Evolutionary conservation across 805 yeast genomes (phyloP).

Genomic region (Candida krabiensis): DNA sequence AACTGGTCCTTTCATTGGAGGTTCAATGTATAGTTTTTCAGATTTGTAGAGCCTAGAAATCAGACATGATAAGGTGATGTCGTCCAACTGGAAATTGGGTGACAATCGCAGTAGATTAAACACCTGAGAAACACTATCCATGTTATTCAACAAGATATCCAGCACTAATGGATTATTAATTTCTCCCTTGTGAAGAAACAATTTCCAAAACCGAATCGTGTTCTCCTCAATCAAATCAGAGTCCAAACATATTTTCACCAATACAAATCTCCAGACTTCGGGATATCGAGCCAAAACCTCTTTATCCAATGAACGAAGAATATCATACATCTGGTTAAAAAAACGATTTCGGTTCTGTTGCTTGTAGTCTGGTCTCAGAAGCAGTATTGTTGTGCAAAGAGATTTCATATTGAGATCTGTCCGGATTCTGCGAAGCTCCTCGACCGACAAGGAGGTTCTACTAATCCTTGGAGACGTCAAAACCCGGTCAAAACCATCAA

Average conservation of each 20-base stretch:
- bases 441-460: conserved; percentile 9
- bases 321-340: conserved; percentile 17
- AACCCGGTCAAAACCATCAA: conserved; percentile 31
- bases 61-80: conserved; percentile 23
- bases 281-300: conserved; percentile 24
- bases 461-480: conserved; percentile 3
- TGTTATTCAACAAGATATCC: conserved; percentile 24
- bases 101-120: conserved; percentile 14
- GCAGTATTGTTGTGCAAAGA: conserved; percentile 28
- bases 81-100: conserved; percentile 22
- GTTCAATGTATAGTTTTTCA: conserved; percentile 13
- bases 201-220: conserved; percentile 16
- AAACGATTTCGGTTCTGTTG: conserved; percentile 12
- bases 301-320: conserved; percentile 19
- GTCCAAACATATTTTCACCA: conserved; percentile 26
- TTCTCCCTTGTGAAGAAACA: conserved; percentile 14
- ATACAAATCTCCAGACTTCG: conserved; percentile 32
- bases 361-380: conserved; percentile 18
- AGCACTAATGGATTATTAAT: conserved; percentile 18
- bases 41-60: conserved; percentile 29
- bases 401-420: conserved; percentile 30
- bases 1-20: conserved; percentile 10
- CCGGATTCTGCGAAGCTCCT: conserved; percentile 20
- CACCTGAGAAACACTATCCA: conserved; percentile 11
- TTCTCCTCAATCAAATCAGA: conserved; percentile 14